Evolutionary conservation across 2,329 filamentous ascomycete genomes (phyloP), one percentile per base, ranked within the genome.

Genomic region (Amauroascus niger): DNA sequence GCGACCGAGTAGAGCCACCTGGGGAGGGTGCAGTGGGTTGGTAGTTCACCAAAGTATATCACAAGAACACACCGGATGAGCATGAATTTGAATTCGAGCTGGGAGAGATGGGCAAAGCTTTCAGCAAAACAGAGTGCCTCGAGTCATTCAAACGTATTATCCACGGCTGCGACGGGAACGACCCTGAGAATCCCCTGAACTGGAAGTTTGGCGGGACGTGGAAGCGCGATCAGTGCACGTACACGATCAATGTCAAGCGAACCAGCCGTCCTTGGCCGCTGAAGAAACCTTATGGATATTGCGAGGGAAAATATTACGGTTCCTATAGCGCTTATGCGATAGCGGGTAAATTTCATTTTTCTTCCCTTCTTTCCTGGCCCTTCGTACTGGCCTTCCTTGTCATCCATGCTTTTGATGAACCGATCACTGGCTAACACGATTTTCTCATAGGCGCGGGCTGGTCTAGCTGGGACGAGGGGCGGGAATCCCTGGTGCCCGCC

Each of bases 151-250:
- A 57, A 20, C 47, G 53, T 8, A 58, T 67, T 46, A 62, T 68
- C 55, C 57, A 67, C 54, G 53, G 57, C 39, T 67, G 66, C 55
- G 65, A 68, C 57, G 53, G 51, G 32, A 57, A 59, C 44, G 59
- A 61, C 41, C 48, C 54, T 1, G 51, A 62, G 20, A 67, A 65
- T 56, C 61, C 62, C 18, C 58, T 67, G 58, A 64, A 67, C 57
- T 67, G 63, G 64, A 65, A 66, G 57, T 58, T 57, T 45, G 64
- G 64, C 40, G 63, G 64, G 20, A 56, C 55, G 46, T 63, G 53
- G 18, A 56, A 59, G 8, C 56, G 56, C 35, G 63, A 62, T 35
- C 55, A 61, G 40, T 60, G 62, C 57, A 64, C 62, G 13, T 66
- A 63, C 51, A 44, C 58, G 39, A 47, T 67, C 41, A 58, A 57